A percentile compares a stretch with the other conserved stretches of the same genome.
Evolutionary conservation across 768 basidiomycete species (phyloP).

Genomic region (Tricholoma terreum): DNA sequence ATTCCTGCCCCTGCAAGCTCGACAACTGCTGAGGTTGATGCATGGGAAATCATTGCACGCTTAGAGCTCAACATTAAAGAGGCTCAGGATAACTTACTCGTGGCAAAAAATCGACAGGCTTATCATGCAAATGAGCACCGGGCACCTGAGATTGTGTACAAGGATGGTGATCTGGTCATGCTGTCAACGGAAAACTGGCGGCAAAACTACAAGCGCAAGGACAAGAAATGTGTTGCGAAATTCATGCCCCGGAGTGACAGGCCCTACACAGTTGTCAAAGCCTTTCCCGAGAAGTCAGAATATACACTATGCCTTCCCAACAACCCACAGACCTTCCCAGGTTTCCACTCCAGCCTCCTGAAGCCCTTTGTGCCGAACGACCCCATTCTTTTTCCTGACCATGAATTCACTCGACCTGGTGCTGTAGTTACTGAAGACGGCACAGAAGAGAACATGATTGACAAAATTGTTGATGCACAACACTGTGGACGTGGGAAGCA

Average conservation of each 20-base stretch:
- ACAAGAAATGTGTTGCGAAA: slow-evolving; percentile 15
- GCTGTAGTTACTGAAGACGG: too few species aligned
- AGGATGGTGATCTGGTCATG: slow-evolving; percentile 21
- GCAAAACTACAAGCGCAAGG: slow-evolving; percentile 17
- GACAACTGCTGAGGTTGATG: background rate
- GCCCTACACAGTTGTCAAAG: background rate
- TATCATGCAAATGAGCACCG: slow-evolving; percentile 12
- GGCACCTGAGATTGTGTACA: background rate
- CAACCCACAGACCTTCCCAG: too few species aligned
- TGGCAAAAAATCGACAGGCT: slow-evolving; percentile 21
- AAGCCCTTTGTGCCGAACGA: too few species aligned
- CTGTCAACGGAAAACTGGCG: slow-evolving; percentile 23
- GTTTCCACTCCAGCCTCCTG: too few species aligned
- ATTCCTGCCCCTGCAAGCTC: background rate
- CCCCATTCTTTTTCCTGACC: too few species aligned
- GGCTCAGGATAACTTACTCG: slow-evolving; percentile 11
- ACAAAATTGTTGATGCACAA: too few species aligned
- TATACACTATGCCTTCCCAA: too few species aligned
- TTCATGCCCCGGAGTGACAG: background rate
- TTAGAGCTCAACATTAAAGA: background rate
- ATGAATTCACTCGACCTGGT: too few species aligned
- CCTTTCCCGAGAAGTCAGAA: too few species aligned
- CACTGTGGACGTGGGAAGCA: too few species aligned
- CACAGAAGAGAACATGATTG: too few species aligned
- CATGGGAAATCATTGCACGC: slow-evolving; percentile 11